phyloP scores from a whole-genome alignment of 306 rosid species.

The Psophocarpus tetragonolobus region DNA sequence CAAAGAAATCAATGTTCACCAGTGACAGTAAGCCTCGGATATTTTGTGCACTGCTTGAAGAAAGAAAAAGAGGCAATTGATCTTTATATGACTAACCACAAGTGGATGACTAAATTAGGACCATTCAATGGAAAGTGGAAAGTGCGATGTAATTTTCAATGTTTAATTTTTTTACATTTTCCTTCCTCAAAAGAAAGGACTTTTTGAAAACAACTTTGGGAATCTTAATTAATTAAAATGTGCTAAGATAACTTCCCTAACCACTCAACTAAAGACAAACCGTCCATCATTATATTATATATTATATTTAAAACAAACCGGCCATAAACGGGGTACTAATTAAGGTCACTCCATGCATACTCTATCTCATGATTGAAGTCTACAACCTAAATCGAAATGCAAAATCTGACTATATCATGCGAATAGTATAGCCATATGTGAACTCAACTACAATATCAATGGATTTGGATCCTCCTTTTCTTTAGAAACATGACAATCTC shows the following conservation, averaged over 20 bases:
- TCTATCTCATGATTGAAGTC: conserved; percentile 7
- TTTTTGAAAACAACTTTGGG: conserved; percentile 17
- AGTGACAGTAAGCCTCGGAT: conserved; percentile 5
- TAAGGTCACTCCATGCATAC: background rate
- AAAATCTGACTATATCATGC: background rate
- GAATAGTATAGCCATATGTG: background rate
- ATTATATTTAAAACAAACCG: conserved; percentile 11
- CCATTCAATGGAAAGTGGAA: conserved; percentile 12
- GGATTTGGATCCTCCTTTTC: background rate
- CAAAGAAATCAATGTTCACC: conserved; percentile 19
- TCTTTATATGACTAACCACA: background rate
- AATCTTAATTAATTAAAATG: conserved; percentile 11
- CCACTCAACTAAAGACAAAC: conserved; percentile 42
- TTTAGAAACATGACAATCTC: background rate
- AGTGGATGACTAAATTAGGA: background rate
- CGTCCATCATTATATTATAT: conserved; percentile 12
- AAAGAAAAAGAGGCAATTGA: conserved; percentile 17
- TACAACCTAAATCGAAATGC: background rate
- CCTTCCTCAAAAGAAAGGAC: background rate
- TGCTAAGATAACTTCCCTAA: conserved; percentile 21
- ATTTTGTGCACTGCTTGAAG: conserved; percentile 12
- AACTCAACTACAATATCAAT: background rate
- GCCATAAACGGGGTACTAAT: background rate
- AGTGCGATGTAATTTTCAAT: conserved; percentile 13
- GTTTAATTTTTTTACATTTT: conserved; percentile 4